Percentiles rank a stretch among this genome's conserved stretches.
phyloP scores from a whole-genome alignment of 78 protist species.

The Creolimax fragrantissima region DNA sequence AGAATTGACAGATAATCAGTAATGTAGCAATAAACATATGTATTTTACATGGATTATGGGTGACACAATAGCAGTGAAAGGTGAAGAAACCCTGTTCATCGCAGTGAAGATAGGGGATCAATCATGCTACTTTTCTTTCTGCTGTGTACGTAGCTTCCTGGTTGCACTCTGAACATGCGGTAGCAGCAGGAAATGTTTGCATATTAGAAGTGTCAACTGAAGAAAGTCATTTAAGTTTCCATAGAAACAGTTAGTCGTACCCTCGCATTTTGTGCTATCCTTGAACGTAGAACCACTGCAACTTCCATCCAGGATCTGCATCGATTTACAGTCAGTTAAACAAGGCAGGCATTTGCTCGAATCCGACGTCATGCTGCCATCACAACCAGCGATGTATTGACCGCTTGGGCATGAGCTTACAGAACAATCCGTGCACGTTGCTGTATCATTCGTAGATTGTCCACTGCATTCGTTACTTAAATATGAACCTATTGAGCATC shows the following conservation, averaged over 20 bases:
- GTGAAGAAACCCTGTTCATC: no score
- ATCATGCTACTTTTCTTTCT: no score
- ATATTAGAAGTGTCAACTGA: background rate
- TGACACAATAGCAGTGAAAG: no score
- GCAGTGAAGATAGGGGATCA: no score
- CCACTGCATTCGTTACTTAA: background rate
- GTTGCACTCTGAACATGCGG: no score
- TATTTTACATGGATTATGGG: no score
- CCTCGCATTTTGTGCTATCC: background rate
- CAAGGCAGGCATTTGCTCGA: background rate
- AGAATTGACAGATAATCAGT: background rate
- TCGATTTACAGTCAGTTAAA: background rate
- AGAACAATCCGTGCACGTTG: background rate
- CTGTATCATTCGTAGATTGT: background rate
- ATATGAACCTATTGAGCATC: background rate
- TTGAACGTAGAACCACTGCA: background rate
- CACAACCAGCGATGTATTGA: background rate
- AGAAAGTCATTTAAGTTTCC: background rate
- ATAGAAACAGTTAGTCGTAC: background rate
- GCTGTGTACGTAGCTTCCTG: no score
- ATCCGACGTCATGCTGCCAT: background rate
- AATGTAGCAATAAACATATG: background rate
- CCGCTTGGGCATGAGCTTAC: background rate
- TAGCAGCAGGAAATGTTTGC: background rate
- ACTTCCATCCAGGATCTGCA: background rate